A percentile compares a stretch with the other conserved stretches of the same genome.
phyloP scores from a whole-genome alignment of 2,329 filamentous ascomycete genomes.

The Huntiella abstrusa region DNA sequence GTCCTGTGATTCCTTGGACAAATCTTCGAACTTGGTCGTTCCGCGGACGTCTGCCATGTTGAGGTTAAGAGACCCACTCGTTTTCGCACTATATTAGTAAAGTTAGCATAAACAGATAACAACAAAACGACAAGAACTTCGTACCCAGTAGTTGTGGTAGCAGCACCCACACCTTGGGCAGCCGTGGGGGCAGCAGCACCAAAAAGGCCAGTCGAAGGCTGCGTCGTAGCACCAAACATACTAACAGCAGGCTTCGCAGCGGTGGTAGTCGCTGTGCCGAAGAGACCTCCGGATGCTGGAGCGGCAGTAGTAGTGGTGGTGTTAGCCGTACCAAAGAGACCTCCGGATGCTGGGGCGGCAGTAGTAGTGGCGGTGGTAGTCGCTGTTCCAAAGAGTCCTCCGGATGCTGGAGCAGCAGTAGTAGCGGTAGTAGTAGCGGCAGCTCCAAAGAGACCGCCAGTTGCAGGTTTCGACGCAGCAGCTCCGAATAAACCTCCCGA shows the following conservation, averaged over 20 bases:
- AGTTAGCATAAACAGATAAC: background rate
- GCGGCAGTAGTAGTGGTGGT: slow-evolving; percentile 2
- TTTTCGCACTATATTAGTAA: slow-evolving; percentile 3
- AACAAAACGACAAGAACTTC: background rate
- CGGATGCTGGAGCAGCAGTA: background rate
- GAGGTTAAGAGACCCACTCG: slow-evolving; percentile 52
- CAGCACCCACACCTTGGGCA: slow-evolving; percentile 2
- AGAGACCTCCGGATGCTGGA: background rate
- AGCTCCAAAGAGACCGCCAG: slow-evolving; percentile 18
- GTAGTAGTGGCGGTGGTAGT: background rate
- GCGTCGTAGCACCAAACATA: slow-evolving; percentile 12
- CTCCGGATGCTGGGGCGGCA: background rate
- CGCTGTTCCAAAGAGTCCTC: background rate
- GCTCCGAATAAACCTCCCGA: slow-evolving; percentile 21
- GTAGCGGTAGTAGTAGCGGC: slow-evolving; percentile 9
- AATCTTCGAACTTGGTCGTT: slow-evolving; percentile 82
- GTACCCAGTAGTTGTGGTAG: slow-evolving; percentile 1
- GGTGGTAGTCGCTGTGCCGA: background rate
- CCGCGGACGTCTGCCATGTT: slow-evolving; percentile 61
- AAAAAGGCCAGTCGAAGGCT: slow-evolving; percentile 2
- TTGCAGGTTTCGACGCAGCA: slow-evolving; percentile 15
- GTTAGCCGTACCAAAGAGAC: background rate
- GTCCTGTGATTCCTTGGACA: slow-evolving; percentile 62
- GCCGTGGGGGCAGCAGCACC: background rate
- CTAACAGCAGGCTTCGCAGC: slow-evolving; percentile 13